A percentile compares a stretch with the other conserved stretches of the same genome.
phyloP scores from a whole-genome alignment of 2,329 filamentous ascomycete genomes.

The Cucurbitaria berberidis region DNA sequence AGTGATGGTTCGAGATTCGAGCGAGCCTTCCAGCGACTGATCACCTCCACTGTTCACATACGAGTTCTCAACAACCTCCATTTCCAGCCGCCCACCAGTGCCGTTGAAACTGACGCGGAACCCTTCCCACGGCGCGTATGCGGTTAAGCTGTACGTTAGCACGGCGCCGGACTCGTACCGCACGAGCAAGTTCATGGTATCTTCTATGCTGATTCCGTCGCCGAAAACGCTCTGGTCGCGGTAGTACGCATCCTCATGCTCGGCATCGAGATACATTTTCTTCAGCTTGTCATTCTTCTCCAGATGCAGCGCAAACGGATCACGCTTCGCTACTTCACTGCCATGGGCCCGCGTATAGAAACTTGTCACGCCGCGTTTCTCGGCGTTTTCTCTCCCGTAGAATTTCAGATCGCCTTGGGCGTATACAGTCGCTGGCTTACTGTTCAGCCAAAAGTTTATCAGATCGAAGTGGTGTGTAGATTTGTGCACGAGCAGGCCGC shows the following conservation, averaged over 20 bases:
- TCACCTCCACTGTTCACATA: constrained; percentile 66
- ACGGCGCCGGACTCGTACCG: constrained; percentile 63
- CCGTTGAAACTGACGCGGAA: constrained; percentile 66
- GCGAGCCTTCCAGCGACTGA: constrained; percentile 60
- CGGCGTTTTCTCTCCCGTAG: constrained; percentile 67
- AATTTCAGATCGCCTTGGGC: constrained; percentile 65
- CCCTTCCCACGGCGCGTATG: constrained; percentile 69
- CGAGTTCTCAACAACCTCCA: constrained; percentile 67
- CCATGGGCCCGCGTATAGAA: constrained; percentile 61
- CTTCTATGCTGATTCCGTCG: constrained; percentile 69
- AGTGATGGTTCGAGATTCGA: constrained; percentile 58
- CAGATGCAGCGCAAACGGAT: constrained; percentile 66
- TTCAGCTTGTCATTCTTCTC: constrained; percentile 61
- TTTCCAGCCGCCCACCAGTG: constrained; percentile 63
- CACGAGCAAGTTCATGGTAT: constrained; percentile 67
- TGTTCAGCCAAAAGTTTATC: constrained; percentile 68
- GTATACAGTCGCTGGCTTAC: constrained; percentile 62
- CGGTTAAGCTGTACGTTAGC: constrained; percentile 65
- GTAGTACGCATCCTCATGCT: constrained; percentile 68
- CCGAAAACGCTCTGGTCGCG: constrained; percentile 68
- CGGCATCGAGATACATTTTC: constrained; percentile 66
- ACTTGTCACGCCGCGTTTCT: constrained; percentile 57
- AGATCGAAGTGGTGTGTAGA: constrained; percentile 69
- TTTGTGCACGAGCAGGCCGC: constrained; percentile 67
- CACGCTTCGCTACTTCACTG: constrained; percentile 57